Evolutionary conservation across 176 grass and related monocot species (phyloP), one percentile per base, ranked within the genome.

Genomic region (Musa itinerans): DNA sequence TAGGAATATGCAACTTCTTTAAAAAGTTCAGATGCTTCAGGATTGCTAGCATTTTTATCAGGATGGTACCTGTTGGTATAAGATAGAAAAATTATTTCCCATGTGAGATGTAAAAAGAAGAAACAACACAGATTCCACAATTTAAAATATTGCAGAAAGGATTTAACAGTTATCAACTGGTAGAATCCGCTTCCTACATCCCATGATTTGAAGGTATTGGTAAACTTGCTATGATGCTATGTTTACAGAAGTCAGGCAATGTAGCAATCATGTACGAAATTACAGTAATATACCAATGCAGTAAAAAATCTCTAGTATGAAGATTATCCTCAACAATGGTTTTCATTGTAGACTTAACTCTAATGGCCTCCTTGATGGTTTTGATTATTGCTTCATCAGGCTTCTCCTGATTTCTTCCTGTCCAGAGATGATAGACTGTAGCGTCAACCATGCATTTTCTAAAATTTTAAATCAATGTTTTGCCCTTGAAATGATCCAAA

Each of bases 1-100:
- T 98, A 98, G 24, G 95, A 98, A 91, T 94, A 98, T 80, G 95
- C 90, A 76, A 98, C 95, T 87, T 98, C 95, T 89, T 98, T 98
- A 79, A 98, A 98, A 78, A 93, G 95, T 61, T 98, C 95, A 59
- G 95, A 98, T 1, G 95, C 86, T 85, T 98, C 95, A 77, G 95
- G 90, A 76, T 98, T 93, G 81, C 95, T 98, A 54, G 68, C 88
- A 74, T 98, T 98, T 71, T 98, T 98, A 63, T 98, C 95, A 22
- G 95, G 95, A 68, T 98, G 95, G 57, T 98, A 98, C 86, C 95
- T 98, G 74, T 68, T 64, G 56, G 70, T 76, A 50, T 26, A 85
- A 49, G 63, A 81, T 75, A 22, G 17, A 78, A n/a, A 74, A 69
- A 56, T 63, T 69, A 76, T 51, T 65, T 58, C 76, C 16, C 71